Base-by-base conservation (phyloP, 2,329 filamentous ascomycete species). In the Colletotrichum incanum region DNA sequence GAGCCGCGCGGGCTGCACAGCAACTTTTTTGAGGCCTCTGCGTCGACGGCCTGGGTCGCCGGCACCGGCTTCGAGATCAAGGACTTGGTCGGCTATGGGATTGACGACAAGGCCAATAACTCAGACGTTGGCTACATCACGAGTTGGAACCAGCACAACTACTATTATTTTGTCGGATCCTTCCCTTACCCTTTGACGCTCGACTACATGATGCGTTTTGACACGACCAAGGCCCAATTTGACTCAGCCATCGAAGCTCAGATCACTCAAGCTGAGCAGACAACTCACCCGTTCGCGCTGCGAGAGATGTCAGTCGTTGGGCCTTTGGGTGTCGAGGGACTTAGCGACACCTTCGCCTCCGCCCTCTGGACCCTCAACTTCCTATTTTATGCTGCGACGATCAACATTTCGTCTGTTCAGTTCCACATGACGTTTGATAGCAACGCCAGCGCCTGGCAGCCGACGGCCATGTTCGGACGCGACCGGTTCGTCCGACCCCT, bases 131-230 rank as follows among this genome's bases (percentile, higher is more conserved):
- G 69, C n/a, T 72, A 69, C 59, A 12, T 72, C 11, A 43, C 65
- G 20, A 64, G 59, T 14, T 72, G 69, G 69, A 72, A 72, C 39
- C 69, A 72, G 47, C 69, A 72, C 16, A 72, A 72, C 69, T 72
- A 72, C 59, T 72, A 64, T 39, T 72, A 69, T 43, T 72, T 72
- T 26, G 59, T 72, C 39, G 65, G 58, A 2, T 69, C 69, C 14
- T 63, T 72, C 41, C 54, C 69, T 11, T 72, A 69, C 47, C 69
- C 69, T 1, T n/a, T 72, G 52, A 72, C 69, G 3, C 39, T 72
- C 65, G 65, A 72, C 23, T 69, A 72, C 59, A 72, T 72, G 69
- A 58, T 72, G 65, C 69, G 67, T 7, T 72, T 72, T 7, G 65
- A 64, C 37, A 72, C 67, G 50, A 72, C 69, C 34, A 69, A 72